phyloP scores from a whole-genome alignment of 495 filamentous ascomycete genomes.

The Penicillium simplicissimum region DNA sequence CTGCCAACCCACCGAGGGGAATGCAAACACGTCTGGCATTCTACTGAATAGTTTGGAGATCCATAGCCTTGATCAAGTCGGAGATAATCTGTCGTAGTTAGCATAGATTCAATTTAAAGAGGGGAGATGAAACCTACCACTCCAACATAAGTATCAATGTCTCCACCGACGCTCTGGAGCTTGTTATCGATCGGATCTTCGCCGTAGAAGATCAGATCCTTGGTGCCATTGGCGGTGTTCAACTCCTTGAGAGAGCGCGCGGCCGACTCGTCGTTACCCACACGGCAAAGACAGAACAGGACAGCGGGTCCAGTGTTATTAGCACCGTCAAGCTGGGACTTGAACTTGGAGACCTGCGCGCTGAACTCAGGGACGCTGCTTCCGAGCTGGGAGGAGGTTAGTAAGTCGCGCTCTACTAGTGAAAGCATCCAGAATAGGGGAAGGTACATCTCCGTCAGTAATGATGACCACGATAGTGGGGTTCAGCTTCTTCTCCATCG shows the following conservation, averaged over 20 bases:
- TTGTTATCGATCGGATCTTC: not conserved
- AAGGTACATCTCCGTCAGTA: not conserved
- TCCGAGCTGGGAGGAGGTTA: not conserved
- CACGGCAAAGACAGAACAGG: not conserved
- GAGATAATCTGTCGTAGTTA: not conserved
- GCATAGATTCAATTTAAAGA: not conserved
- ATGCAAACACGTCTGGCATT: too few relatives aligned
- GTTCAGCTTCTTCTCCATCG: not conserved
- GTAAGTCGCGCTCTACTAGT: not conserved
- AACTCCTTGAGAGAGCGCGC: not conserved
- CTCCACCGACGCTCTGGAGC: not conserved
- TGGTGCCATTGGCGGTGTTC: not conserved
- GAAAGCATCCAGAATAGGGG: not conserved
- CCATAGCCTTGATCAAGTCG: not conserved
- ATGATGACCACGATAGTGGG: not conserved
- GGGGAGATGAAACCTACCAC: not conserved
- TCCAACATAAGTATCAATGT: not conserved
- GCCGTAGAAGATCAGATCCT: not conserved
- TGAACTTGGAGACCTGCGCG: not conserved
- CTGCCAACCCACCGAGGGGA: too few relatives aligned
- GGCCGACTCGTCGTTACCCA: not conserved
- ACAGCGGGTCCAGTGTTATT: not conserved
- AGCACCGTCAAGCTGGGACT: not conserved
- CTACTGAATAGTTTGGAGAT: conserved; percentile 22
- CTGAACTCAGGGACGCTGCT: not conserved